Evolutionary conservation across 2,329 filamentous ascomycete species (phyloP).

Genomic region (Hypoxylon sp.): DNA sequence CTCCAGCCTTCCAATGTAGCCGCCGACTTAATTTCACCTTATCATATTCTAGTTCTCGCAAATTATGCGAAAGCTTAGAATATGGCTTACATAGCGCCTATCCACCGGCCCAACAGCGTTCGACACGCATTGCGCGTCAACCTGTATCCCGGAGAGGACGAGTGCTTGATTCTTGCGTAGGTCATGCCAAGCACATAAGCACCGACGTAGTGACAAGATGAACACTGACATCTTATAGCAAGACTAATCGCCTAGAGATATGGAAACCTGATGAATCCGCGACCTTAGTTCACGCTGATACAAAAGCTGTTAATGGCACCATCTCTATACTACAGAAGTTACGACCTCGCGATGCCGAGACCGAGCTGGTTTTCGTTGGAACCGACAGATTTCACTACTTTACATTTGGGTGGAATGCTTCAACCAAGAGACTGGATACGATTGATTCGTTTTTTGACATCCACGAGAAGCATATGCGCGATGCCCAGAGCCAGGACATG

Average conservation of each 20-base stretch:
- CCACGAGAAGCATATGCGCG: constrained; percentile 74
- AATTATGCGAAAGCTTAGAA: constrained; percentile 50
- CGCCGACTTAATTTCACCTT: not conserved
- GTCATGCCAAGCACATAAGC: constrained; percentile 54
- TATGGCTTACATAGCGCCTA: constrained; percentile 96
- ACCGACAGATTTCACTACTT: constrained; percentile 94
- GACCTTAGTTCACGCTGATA: constrained; percentile 68
- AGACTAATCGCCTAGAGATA: constrained; percentile 88
- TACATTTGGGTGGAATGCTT: constrained; percentile 84
- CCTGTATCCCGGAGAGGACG: constrained; percentile 80
- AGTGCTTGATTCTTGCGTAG: constrained; percentile 90
- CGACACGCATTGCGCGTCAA: constrained; percentile 87
- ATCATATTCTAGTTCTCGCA: constrained; percentile 15
- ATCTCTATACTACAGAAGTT: constrained; percentile 88
- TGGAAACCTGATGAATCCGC: constrained; percentile 79
- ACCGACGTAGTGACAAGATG: constrained; percentile 15
- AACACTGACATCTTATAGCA: constrained; percentile 67
- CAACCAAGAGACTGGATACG: constrained; percentile 66
- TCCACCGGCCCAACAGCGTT: constrained; percentile 92
- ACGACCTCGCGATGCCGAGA: constrained; percentile 78
- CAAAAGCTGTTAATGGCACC: constrained; percentile 84
- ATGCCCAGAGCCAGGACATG: constrained; percentile 85
- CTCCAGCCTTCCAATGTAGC: constrained; percentile 14
- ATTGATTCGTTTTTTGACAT: constrained; percentile 67
- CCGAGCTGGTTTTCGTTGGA: constrained; percentile 91